Conservation (phyloP, 805 yeast species). For the Kregervanrija pseudodelftensis region DNA sequence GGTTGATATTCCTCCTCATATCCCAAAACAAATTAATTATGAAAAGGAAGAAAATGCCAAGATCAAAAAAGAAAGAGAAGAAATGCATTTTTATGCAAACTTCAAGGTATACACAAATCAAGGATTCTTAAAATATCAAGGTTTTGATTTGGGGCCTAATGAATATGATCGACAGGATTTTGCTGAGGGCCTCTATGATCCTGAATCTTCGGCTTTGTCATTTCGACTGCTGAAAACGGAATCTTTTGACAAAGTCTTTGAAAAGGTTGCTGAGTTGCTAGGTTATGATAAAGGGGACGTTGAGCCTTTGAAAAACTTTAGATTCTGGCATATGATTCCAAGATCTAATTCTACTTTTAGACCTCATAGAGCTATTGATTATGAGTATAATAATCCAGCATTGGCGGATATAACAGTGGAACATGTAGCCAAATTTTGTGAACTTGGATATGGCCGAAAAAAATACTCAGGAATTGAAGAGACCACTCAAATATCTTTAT, state of each 20-base stretch:
- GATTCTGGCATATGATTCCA: slow-evolving; percentile 59
- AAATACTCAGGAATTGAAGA: slow-evolving; percentile 31
- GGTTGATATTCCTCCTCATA: slow-evolving; percentile 58
- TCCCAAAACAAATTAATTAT: slow-evolving; percentile 54
- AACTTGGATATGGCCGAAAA: slow-evolving; percentile 21
- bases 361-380: slow-evolving; percentile 39
- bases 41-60: slow-evolving; percentile 54
- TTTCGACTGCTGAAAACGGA: slow-evolving; percentile 52
- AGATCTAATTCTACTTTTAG: slow-evolving; percentile 69
- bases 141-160: slow-evolving; percentile 74
- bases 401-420: slow-evolving; percentile 36
- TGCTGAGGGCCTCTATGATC: slow-evolving; percentile 42
- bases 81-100: slow-evolving; percentile 56
- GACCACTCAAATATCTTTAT: slow-evolving; percentile 43
- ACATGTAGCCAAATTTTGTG: slow-evolving; percentile 37
- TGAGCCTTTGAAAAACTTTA: slow-evolving; percentile 25
- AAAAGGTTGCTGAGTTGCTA: slow-evolving; percentile 39
- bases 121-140: slow-evolving; percentile 54
- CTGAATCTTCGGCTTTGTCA: slow-evolving; percentile 39
- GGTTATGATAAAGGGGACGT: slow-evolving; percentile 24
- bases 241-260: slow-evolving; percentile 42
- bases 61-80: slow-evolving; percentile 57
- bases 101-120: slow-evolving; percentile 49
- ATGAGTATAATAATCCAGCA: slow-evolving; percentile 19
- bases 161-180: slow-evolving; percentile 35